phyloP scores from a whole-genome alignment of 257 asterid species.

The Eustoma russellianum region DNA sequence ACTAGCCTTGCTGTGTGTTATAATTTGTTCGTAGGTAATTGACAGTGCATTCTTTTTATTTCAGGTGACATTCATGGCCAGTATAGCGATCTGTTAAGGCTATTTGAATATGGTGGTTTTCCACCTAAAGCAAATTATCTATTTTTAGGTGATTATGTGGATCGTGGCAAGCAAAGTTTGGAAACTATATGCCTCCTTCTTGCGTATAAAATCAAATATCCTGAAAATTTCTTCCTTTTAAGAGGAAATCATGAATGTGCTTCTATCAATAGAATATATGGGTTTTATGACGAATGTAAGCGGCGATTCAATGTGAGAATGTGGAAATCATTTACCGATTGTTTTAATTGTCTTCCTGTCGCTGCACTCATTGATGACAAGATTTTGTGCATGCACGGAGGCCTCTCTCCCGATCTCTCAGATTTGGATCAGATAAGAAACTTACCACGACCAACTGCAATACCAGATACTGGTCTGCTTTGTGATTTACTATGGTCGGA shows the following conservation, averaged over 20 bases:
- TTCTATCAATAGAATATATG: slow-evolving; percentile 29
- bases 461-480: slow-evolving; percentile 33
- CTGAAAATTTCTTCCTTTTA: slow-evolving; percentile 29
- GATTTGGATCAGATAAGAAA: slow-evolving; percentile 28
- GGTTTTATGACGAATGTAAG: slow-evolving; percentile 33
- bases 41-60: not conserved
- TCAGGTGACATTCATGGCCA: slow-evolving; percentile 39
- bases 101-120: slow-evolving; percentile 33
- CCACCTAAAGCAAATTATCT: slow-evolving; percentile 33
- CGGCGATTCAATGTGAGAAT: slow-evolving; percentile 28
- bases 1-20: too few relatives aligned
- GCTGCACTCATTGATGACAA: slow-evolving; percentile 33
- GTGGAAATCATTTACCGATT: slow-evolving; percentile 34
- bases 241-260: slow-evolving; percentile 39
- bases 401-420: slow-evolving; percentile 32
- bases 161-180: slow-evolving; percentile 35
- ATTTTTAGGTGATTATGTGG: slow-evolving; percentile 33
- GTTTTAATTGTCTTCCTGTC: slow-evolving; percentile 37
- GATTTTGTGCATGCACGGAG: slow-evolving; percentile 37
- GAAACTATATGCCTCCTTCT: slow-evolving; percentile 35
- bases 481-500: slow-evolving; percentile 41
- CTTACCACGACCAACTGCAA: slow-evolving; percentile 30
- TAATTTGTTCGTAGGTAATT: too few relatives aligned
- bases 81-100: slow-evolving; percentile 29
- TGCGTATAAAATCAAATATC: slow-evolving; percentile 27